phyloP scores from a whole-genome alignment of 371 early-diverging fungal species.

The Lichtheimia ornata region DNA sequence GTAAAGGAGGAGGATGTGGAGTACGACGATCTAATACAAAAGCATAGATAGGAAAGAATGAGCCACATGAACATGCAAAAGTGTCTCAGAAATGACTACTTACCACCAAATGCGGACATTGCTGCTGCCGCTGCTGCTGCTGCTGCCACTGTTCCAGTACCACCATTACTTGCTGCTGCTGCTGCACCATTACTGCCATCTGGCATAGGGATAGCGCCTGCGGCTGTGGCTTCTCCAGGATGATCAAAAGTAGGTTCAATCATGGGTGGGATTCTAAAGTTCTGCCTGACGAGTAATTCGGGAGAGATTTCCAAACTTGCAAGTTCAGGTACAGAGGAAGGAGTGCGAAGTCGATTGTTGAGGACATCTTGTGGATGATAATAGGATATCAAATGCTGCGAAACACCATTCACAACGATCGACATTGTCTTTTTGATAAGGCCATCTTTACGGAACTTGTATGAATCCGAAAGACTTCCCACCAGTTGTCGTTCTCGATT shows the following conservation, averaged over 20 bases:
- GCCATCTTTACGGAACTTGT: conserved; percentile 76
- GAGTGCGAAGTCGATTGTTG: conserved; percentile 57
- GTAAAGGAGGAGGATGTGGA: conserved; percentile 31
- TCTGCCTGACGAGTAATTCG: conserved; percentile 50
- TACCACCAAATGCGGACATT: conserved; percentile 12
- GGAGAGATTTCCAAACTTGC: conserved; percentile 58
- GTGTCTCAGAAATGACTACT: not conserved
- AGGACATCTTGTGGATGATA: conserved; percentile 77
- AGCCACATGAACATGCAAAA: conserved; percentile 5
- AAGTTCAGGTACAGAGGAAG: conserved; percentile 54
- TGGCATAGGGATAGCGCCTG: too few relatives aligned
- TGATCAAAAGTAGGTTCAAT: conserved; percentile 41
- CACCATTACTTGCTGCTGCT: too few relatives aligned
- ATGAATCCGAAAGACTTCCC: conserved; percentile 63
- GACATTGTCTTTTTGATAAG: conserved; percentile 87
- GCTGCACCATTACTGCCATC: too few relatives aligned
- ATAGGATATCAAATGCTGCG: conserved; percentile 85
- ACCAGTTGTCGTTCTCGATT: conserved; percentile 60
- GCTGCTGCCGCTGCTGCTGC: not conserved
- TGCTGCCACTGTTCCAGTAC: too few relatives aligned
- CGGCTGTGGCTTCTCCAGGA: too few relatives aligned
- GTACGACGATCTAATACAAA: conserved; percentile 11
- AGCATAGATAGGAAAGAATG: conserved; percentile 1
- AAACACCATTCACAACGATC: conserved; percentile 72
- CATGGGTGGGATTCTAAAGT: conserved; percentile 55